Evolutionary conservation across 345 rosid genomes (phyloP).

Genomic region (Gossypium turneri): DNA sequence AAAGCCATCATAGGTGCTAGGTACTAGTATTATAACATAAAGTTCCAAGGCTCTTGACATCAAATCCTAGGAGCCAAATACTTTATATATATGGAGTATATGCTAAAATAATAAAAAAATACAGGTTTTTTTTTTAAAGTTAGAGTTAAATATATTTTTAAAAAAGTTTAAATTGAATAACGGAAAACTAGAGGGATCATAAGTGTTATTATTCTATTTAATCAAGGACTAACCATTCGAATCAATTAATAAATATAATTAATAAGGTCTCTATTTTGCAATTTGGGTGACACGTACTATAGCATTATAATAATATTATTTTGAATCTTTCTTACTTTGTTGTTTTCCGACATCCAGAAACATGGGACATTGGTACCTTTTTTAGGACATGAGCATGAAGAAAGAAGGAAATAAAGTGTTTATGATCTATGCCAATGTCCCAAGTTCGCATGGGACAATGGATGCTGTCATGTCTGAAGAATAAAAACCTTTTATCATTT

Average conservation of each 20-base stretch:
- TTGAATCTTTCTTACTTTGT: neutral
- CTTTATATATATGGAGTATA: no score
- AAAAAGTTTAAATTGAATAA: no score
- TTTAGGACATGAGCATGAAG: neutral
- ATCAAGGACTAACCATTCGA: no score
- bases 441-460: neutral
- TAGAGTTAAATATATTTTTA: no score
- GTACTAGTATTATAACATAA: neutral
- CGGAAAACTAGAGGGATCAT: no score
- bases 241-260: neutral
- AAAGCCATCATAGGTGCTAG: neutral
- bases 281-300: neutral
- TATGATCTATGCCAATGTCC: neutral
- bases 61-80: neutral
- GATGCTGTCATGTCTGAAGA: neutral
- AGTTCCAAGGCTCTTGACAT: constrained; percentile 2
- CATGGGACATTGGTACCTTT: neutral
- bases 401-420: neutral
- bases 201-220: no score
- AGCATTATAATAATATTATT: neutral
- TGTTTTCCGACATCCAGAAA: constrained; percentile 3
- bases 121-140: no score
- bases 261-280: neutral
- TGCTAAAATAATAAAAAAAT: no score
- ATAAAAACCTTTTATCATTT: neutral